These are phyloP conservation scores for Aspergillus sp. DNA, from an alignment of 2,329 filamentous ascomycete species.

Conservation along the genomic window DNA sequence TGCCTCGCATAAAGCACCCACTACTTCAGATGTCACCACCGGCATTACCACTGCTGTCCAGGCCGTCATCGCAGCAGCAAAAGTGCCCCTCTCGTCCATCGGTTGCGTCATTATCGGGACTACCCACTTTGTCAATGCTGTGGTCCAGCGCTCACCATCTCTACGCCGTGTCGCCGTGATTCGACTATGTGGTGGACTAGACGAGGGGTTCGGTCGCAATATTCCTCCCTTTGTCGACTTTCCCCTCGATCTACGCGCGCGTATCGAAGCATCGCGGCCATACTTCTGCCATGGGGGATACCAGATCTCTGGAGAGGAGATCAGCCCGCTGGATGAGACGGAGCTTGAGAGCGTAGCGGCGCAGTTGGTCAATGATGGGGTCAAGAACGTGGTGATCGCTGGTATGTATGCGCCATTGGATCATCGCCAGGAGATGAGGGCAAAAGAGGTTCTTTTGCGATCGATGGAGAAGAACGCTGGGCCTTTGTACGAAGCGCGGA, in stretches of 20 bases:
- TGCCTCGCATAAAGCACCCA: conserved; percentile 41
- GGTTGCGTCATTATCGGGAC: conserved; percentile 55
- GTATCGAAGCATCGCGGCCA: neutral
- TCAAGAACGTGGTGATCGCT: conserved; percentile 6
- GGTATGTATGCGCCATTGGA: conserved; percentile 15
- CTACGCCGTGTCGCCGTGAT: conserved; percentile 1
- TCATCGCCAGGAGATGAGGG: neutral
- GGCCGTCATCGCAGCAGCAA: conserved; percentile 14
- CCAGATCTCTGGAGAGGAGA: conserved; percentile 13
- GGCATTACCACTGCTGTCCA: conserved; percentile 45
- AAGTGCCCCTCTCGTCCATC: conserved; percentile 34
- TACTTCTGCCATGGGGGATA: conserved; percentile 12
- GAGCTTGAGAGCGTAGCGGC: neutral
- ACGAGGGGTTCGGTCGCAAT: conserved; percentile 9
- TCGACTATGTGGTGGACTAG: conserved; percentile 4
- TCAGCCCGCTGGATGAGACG: conserved; percentile 5
- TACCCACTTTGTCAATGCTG: conserved; percentile 57
- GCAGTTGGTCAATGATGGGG: neutral
- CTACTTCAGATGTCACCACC: conserved; percentile 44
- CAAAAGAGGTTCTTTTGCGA: neutral
- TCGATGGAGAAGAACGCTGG: neutral
- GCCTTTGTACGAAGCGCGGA: neutral
- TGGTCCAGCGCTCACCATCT: conserved; percentile 33
- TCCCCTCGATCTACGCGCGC: neutral
- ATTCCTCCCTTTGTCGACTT: conserved; percentile 14